phyloP scores from a whole-genome alignment of 306 rosid genomes.

The Inga laurina region DNA sequence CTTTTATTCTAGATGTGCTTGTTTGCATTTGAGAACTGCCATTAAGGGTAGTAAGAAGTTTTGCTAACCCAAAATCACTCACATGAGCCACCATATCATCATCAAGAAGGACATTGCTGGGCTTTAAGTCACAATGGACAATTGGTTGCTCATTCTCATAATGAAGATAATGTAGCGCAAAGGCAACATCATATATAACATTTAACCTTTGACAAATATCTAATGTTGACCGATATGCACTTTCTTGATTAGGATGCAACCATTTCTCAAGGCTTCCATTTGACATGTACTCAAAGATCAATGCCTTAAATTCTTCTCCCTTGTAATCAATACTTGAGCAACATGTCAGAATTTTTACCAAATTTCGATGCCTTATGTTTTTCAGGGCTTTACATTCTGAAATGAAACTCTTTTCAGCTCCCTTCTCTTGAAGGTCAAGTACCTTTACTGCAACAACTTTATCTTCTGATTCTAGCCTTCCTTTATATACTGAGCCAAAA shows the following conservation, averaged over 20 bases:
- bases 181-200: not conserved
- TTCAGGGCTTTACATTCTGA: constrained; percentile 28
- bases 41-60: not conserved
- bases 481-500: too few species aligned
- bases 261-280: not conserved
- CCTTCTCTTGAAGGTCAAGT: not conserved
- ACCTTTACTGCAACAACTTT: not conserved
- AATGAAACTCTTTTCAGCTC: not conserved
- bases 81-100: too few species aligned
- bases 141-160: not conserved
- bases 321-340: constrained; percentile 21
- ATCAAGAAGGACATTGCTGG: too few species aligned
- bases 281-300: not conserved
- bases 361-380: not conserved
- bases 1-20: not conserved
- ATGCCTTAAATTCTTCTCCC: not conserved
- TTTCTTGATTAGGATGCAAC: not conserved
- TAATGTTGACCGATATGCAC: not conserved
- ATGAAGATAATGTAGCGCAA: not conserved
- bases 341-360: not conserved
- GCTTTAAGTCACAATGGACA: not conserved
- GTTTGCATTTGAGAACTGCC: not conserved
- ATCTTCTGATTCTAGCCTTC: not conserved
- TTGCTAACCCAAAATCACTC: not conserved
- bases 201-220: not conserved